Base-by-base conservation (phyloP, 768 basidiomycete species). In the Termitomyces sp. region DNA sequence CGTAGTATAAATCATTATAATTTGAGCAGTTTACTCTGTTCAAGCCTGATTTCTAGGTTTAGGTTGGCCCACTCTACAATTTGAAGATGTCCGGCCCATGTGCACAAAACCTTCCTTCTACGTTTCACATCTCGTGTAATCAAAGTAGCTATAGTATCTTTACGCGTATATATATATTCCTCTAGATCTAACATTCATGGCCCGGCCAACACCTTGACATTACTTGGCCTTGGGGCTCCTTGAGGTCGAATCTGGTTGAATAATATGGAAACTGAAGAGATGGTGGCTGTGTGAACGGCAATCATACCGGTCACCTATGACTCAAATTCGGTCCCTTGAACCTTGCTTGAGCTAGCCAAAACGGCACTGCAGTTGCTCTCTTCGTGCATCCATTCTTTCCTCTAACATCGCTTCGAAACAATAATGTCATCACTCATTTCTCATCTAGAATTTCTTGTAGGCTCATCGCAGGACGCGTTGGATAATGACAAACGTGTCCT, bases 361-460 rank as follows among this genome's bases (percentile, higher is more conserved):
- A 25, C 25, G 25, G 25, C 25, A 25, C 25, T 25, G 25, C 25
- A 25, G 25, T 6, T 11, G 9, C 6, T 37, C 4, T 5, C 4
- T 7, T 15, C 17, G 38, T 55, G 15, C 14, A 43, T 46, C 15
- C 10, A n/a, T 51, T 57, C 15, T 36, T n/a, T 34, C 5, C 43
- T 50, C 51, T 42, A 45, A 67, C 60, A 62, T 57, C 58, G 12
- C 10, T 2, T 6, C 17, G n/a, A 10, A 10, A 34, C 42, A 14
- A 45, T 56, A 20, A 56, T 56, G 55, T n/a, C 42, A 6, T 57
- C 15, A 34, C 36, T 71, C 5, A 46, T 46, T 38, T 58, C 52
- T n/a, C 73, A 76, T 62, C 67, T 76, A 42, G 68, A 74, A 58
- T 69, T 67, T 54, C 69, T 76, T 7, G 60, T 74, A 38, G 70